phyloP scores from a whole-genome alignment of 2,329 filamentous ascomycete species.

The Penicillium sp. region DNA sequence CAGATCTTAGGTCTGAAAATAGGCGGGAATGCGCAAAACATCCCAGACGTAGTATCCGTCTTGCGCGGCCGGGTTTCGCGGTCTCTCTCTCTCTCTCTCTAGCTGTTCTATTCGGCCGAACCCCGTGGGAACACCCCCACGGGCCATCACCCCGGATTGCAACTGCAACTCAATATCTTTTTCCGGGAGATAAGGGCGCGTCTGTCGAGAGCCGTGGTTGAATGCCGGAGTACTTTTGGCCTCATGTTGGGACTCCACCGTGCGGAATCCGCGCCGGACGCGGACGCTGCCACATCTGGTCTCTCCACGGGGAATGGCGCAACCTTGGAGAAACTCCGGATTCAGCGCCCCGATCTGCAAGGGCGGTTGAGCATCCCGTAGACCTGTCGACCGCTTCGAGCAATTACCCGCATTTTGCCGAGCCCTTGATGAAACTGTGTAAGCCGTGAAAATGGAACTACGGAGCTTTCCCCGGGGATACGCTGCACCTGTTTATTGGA shows the following conservation, averaged over 20 bases:
- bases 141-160: not conserved
- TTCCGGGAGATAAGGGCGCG: not conserved
- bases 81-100: not conserved
- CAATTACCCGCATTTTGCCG: slow-evolving; percentile 24
- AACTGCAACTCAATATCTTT: not conserved
- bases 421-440: not conserved
- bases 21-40: not conserved
- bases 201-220: too few relatives aligned
- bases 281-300: not conserved
- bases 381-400: not conserved
- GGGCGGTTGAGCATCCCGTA: not conserved
- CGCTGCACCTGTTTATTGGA: not conserved
- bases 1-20: slow-evolving; percentile 17
- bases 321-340: slow-evolving; percentile 19
- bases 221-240: not conserved
- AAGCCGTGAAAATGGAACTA: not conserved
- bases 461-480: not conserved
- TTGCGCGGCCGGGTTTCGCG: too few relatives aligned
- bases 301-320: slow-evolving; percentile 23
- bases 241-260: not conserved
- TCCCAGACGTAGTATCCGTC: not conserved
- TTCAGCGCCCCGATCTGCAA: slow-evolving; percentile 18
- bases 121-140: not conserved
- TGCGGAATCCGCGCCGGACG: not conserved
- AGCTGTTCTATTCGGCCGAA: not conserved